A percentile compares a stretch with the other conserved stretches of the same genome.
Conservation (phyloP, 257 asterid species). For the Nicotiana paniculata region DNA sequence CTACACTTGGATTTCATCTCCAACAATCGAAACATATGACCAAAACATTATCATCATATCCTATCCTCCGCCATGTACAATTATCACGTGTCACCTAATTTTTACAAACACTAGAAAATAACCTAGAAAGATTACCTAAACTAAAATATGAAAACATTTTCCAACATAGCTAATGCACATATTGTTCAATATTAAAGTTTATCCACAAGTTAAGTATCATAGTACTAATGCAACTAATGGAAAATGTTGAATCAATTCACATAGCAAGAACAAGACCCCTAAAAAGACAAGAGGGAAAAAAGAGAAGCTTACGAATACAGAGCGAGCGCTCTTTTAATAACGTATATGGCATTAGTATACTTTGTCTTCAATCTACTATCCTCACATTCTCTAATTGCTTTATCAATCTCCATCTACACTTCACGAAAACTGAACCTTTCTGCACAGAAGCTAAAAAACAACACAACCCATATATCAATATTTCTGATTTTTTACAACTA, state of each 20-base stretch:
- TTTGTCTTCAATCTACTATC: slow-evolving; percentile 79
- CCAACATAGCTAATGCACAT: background rate
- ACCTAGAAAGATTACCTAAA: background rate
- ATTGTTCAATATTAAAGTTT: background rate
- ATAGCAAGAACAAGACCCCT: background rate
- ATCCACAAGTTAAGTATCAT: background rate
- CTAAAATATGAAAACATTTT: background rate
- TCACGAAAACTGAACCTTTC: slow-evolving; percentile 5
- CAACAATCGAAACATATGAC: background rate
- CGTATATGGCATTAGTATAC: slow-evolving; percentile 77
- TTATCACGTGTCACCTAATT: background rate
- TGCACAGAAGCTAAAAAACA: background rate
- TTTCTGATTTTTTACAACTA: background rate
- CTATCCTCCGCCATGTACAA: background rate
- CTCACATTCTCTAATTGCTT: slow-evolving; percentile 59
- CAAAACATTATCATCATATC: background rate
- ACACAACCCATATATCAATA: background rate
- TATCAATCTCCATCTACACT: slow-evolving; percentile 65
- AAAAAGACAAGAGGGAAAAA: background rate
- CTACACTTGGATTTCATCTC: background rate
- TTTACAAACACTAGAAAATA: background rate
- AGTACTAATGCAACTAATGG: background rate
- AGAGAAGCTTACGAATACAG: slow-evolving; percentile 63
- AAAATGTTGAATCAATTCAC: background rate
- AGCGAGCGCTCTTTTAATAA: slow-evolving; percentile 78